phyloP scores from a whole-genome alignment of 805 yeast species.

The Saccharomycopsis babjevae region DNA sequence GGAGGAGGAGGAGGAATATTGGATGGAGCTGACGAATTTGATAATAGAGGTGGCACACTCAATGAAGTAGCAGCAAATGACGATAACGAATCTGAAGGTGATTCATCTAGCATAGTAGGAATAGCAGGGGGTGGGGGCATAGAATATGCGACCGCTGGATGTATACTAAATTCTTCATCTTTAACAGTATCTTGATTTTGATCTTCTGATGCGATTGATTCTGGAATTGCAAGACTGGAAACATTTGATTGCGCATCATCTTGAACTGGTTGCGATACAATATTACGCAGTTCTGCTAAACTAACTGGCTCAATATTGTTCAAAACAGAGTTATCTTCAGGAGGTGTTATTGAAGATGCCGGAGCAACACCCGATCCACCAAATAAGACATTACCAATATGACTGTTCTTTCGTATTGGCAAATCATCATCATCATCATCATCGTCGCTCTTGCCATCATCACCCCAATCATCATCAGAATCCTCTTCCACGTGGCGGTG shows the following conservation, averaged over 20 bases:
- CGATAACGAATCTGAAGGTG: too few relatives aligned
- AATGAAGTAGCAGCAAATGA: not conserved
- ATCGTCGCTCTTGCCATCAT: constrained; percentile 12
- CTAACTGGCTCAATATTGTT: not conserved
- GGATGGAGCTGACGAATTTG: too few relatives aligned
- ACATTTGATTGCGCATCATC: constrained; percentile 7
- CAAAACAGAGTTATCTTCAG: not conserved
- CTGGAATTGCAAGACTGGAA: constrained; percentile 18
- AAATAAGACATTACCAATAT: constrained; percentile 15
- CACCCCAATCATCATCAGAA: constrained; percentile 18
- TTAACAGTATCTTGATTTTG: not conserved
- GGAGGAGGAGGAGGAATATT: not conserved
- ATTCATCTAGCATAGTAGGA: not conserved
- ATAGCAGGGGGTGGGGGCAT: not conserved
- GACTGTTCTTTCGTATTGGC: constrained; percentile 13
- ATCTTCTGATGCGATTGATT: constrained; percentile 18
- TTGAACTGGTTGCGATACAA: not conserved
- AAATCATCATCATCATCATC: constrained; percentile 18
- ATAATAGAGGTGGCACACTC: constrained; percentile 4
- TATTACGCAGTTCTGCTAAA: not conserved
- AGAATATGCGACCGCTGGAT: constrained; percentile 1
- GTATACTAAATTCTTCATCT: not conserved
- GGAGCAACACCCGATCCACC: constrained; percentile 6
- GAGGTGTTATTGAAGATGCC: not conserved
- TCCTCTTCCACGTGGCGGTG: constrained; percentile 4